Percentiles rank a stretch among this genome's conserved stretches.
phyloP scores from a whole-genome alignment of 2,329 filamentous ascomycete species.

The Aspergillus piperis region DNA sequence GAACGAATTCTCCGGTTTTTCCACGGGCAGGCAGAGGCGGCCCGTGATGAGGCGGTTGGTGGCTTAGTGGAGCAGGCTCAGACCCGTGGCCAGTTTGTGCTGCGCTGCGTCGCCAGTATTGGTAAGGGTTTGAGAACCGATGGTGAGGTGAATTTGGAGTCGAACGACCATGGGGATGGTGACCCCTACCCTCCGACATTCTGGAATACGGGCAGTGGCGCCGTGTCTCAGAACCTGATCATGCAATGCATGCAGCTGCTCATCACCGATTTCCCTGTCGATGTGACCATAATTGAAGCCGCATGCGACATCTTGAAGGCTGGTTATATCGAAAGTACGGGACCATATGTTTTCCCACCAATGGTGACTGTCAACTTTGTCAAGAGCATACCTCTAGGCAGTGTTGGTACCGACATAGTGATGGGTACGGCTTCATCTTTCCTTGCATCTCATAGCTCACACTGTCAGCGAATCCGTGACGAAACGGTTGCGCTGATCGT shows the following conservation, averaged over 20 bases:
- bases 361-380: slow-evolving; percentile 45
- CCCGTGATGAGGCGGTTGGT: slow-evolving; percentile 32
- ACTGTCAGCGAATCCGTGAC: slow-evolving; percentile 35
- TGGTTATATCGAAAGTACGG: slow-evolving; percentile 47
- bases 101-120: slow-evolving; percentile 45
- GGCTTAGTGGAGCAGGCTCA: slow-evolving; percentile 38
- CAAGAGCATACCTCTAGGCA: slow-evolving; percentile 41
- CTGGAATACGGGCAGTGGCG: slow-evolving; percentile 39
- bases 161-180: slow-evolving; percentile 28
- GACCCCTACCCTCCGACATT: slow-evolving; percentile 37
- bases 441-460: slow-evolving; percentile 44
- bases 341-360: slow-evolving; percentile 47
- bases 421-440: slow-evolving; percentile 51
- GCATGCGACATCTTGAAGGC: slow-evolving; percentile 50
- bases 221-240: slow-evolving; percentile 36
- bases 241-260: slow-evolving; percentile 45
- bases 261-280: slow-evolving; percentile 42
- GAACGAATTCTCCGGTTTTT: slow-evolving; percentile 42
- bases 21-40: slow-evolving; percentile 36
- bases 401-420: slow-evolving; percentile 44
- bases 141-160: slow-evolving; percentile 38
- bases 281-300: slow-evolving; percentile 47
- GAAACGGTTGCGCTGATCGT: slow-evolving; percentile 40
- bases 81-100: slow-evolving; percentile 36
- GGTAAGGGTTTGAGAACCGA: slow-evolving; percentile 44